Percentiles rank a stretch among this genome's conserved stretches.
Evolutionary conservation across 352 stramenopile genomes (phyloP).

Genomic region (Elongisporangium senticosum): DNA sequence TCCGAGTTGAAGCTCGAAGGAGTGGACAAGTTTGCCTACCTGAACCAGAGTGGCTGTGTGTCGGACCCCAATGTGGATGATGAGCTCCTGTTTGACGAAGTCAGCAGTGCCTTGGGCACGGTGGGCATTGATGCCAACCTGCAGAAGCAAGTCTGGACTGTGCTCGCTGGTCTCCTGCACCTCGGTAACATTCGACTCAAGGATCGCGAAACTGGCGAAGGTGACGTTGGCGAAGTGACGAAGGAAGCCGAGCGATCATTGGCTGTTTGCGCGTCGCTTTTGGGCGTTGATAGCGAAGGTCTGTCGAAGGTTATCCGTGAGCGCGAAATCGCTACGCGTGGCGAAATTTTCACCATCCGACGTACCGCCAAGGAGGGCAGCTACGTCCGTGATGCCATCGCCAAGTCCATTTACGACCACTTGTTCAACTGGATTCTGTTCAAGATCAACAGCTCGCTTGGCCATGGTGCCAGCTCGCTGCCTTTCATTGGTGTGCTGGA

Average conservation of each 20-base stretch:
- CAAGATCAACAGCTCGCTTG: constrained; percentile 80
- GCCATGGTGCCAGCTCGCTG: constrained; percentile 59
- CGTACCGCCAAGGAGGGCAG: constrained; percentile 71
- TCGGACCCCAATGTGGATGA: constrained; percentile 84
- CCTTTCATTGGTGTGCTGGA: constrained; percentile 94
- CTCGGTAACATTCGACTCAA: constrained; percentile 75
- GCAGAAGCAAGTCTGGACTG: constrained; percentile 74
- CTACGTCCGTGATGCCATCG: constrained; percentile 89
- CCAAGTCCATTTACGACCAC: constrained; percentile 91
- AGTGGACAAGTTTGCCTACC: constrained; percentile 62
- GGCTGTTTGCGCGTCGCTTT: constrained; percentile 43
- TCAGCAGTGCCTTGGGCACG: constrained; percentile 66
- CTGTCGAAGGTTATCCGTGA: constrained; percentile 77
- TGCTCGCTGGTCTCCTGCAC: constrained; percentile 73
- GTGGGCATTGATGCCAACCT: constrained; percentile 64
- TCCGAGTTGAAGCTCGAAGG: constrained; percentile 54
- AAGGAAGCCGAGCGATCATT: constrained; percentile 47
- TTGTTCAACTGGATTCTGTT: constrained; percentile 83
- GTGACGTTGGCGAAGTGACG: constrained; percentile 66
- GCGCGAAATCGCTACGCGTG: constrained; percentile 70
- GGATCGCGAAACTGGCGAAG: constrained; percentile 75
- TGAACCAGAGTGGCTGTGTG: constrained; percentile 85
- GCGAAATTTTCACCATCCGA: constrained; percentile 78
- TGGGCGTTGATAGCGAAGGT: constrained; percentile 64
- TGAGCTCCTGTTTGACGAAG: constrained; percentile 82